Evolutionary conservation across 163 green algal genomes (phyloP).

Genomic region (Chlamydomonas reinhardtii): DNA sequence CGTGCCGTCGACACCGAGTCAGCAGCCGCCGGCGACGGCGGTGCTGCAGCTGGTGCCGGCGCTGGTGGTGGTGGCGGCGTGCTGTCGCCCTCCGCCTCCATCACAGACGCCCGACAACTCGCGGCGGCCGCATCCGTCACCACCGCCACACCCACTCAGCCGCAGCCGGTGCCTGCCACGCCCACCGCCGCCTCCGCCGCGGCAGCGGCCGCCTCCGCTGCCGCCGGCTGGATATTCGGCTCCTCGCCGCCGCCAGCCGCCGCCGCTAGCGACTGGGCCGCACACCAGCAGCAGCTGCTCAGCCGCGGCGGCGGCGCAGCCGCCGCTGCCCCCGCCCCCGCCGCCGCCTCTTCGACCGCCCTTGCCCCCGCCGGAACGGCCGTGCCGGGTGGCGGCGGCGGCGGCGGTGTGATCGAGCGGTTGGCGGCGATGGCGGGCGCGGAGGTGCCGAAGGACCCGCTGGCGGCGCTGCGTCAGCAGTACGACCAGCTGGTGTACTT

Average conservation of each 20-base stretch:
- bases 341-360: no score
- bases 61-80: no score
- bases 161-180: background rate
- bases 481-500: constrained; percentile 44
- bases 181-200: background rate
- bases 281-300: constrained; percentile 18
- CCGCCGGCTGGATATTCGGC: constrained; percentile 24
- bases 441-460: constrained; percentile 41
- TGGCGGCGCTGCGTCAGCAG: constrained; percentile 37
- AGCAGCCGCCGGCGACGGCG: background rate
- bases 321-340: no score
- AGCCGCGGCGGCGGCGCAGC: background rate
- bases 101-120: background rate
- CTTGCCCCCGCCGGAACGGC: no score
- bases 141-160: no score
- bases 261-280: constrained; percentile 11
- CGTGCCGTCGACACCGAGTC: background rate
- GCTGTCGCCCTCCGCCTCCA: no score
- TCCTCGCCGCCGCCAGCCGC: background rate
- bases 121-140: background rate
- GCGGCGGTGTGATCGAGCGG: background rate
- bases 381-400: background rate
- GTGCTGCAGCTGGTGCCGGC: background rate
- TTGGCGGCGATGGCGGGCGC: background rate
- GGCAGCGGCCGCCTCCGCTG: background rate